Conservation (phyloP, 2,329 filamentous ascomycete species). For the Fusarium odoratissimum region DNA sequence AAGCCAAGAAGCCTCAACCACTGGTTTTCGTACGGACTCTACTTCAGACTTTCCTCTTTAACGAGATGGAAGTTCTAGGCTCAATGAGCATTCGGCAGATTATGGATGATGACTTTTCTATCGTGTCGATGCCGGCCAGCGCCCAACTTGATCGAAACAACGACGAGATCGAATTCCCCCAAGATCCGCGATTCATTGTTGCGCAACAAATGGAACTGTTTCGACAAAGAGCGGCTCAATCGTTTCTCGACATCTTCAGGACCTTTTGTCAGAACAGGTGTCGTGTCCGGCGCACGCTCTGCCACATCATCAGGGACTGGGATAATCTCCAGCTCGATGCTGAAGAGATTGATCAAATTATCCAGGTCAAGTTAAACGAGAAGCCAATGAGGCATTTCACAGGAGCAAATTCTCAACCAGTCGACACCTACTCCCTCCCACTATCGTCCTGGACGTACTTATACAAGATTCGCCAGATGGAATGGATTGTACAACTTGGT, state of each 20-base stretch:
- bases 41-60: constrained; percentile 80
- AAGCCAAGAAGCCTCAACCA: constrained; percentile 83
- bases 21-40: constrained; percentile 85
- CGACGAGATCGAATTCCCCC: constrained; percentile 79
- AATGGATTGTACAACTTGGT: constrained; percentile 88
- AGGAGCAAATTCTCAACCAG: constrained; percentile 50
- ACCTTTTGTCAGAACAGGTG: constrained; percentile 91
- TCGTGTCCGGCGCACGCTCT: constrained; percentile 88
- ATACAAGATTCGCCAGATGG: constrained; percentile 89
- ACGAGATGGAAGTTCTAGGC: constrained; percentile 76
- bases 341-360: constrained; percentile 77
- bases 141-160: constrained; percentile 78
- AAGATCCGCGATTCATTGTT: constrained; percentile 79
- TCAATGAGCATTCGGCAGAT: constrained; percentile 77
- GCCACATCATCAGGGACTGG: constrained; percentile 85
- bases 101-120: constrained; percentile 83
- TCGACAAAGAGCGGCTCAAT: constrained; percentile 69
- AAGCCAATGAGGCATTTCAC: constrained; percentile 64
- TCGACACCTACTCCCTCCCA: constrained; percentile 73
- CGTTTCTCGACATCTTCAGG: constrained; percentile 85
- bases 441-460: constrained; percentile 90
- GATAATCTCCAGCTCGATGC: constrained; percentile 85
- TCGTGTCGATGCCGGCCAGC: constrained; percentile 78
- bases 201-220: constrained; percentile 79
- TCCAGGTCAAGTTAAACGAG: constrained; percentile 72